Base-by-base conservation (phyloP, 2,329 filamentous ascomycete genomes). In the Myotisia sp. region DNA sequence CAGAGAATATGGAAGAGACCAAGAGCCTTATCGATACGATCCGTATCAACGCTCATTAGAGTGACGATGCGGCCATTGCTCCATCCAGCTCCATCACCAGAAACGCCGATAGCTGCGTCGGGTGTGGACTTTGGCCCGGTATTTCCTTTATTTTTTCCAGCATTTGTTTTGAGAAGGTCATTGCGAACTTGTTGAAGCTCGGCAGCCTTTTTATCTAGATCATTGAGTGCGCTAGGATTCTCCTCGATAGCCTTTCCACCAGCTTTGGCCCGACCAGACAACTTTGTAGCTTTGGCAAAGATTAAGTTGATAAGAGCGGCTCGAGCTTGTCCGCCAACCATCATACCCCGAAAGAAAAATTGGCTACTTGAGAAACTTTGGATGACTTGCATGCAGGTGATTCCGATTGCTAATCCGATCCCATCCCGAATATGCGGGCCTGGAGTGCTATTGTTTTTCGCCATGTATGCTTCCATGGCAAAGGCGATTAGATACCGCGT, bases 21-120 rank as follows among this genome's bases (percentile, higher is more conserved):
- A 24, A 73, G 83, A 1, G 85, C 85, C 51, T 85, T 79, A 48
- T 95, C 86, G 40, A 98, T 68, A 44, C 87, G 83, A 56, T 92
- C 92, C 0, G 86, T 92, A 52, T 95, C 87, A 28, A 90, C 84
- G 41, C 83, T 87, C 86, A 95, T 94, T 46, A 95, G 53, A 45
- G 92, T 92, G 51, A 90, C 75, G 34, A 95, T 83, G 42, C 84
- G 75, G 14, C 90, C 90, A 48, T 94, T 95, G 37, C 77, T 77
- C 87, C 87, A 95, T 16, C 87, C 90, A 14, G 73, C 65, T 2
- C 79, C 81, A 47, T 90, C 80, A 3, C 73, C 74, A 7, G 70
- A 58, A 13, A 78, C 60, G 2, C 68, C 71, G 3, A 63, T 56
- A 8, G 46, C 57, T 34, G 48, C 49, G 40, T 62, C 56, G 4